Conservation (phyloP, 1,139 yeast genomes). For the Magnusiomyces sp. region DNA sequence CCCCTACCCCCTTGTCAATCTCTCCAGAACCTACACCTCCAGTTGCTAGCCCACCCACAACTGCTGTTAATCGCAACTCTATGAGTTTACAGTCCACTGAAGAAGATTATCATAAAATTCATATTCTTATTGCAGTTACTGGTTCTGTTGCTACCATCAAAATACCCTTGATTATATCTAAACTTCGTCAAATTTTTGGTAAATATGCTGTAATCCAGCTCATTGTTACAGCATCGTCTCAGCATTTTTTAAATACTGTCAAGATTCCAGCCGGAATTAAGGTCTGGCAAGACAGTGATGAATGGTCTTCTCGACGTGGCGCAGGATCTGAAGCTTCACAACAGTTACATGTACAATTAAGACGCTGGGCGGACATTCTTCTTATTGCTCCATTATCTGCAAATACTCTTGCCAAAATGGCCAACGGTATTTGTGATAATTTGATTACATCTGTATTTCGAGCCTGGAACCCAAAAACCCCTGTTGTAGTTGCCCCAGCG, state of each 20-base stretch:
- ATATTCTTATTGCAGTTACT: constrained; percentile 82
- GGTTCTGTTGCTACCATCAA: constrained; percentile 96
- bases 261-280: constrained; percentile 77
- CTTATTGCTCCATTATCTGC: constrained; percentile 91
- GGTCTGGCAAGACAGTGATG: constrained; percentile 91
- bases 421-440: constrained; percentile 88
- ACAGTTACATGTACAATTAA: constrained; percentile 66
- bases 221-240: constrained; percentile 75
- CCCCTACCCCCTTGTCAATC: too few species aligned
- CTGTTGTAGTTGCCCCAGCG: constrained; percentile 88
- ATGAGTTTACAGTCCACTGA: background rate
- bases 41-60: too few species aligned
- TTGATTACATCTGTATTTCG: constrained; percentile 71
- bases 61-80: too few species aligned
- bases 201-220: constrained; percentile 68
- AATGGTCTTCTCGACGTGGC: constrained; percentile 51
- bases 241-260: constrained; percentile 68
- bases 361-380: constrained; percentile 94
- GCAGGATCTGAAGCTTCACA: constrained; percentile 52
- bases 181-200: constrained; percentile 67
- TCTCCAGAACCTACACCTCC: too few species aligned
- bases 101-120: constrained; percentile 46
- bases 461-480: constrained; percentile 85
- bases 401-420: constrained; percentile 81
- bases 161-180: constrained; percentile 77